Evolutionary conservation across 805 yeast genomes (phyloP).

Genomic region (Blastobotrys chiropterorum): DNA sequence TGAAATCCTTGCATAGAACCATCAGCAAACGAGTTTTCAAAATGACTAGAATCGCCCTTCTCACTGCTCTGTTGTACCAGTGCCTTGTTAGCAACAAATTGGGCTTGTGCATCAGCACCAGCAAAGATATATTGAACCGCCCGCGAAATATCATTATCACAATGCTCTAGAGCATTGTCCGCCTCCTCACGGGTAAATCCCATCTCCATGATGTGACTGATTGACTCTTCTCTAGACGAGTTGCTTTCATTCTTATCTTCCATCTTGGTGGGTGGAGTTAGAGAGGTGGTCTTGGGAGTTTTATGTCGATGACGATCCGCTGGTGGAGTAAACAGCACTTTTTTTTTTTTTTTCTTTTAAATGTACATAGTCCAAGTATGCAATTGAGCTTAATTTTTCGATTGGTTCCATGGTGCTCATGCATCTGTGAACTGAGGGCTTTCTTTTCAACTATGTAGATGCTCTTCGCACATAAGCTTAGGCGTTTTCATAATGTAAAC

Average conservation of each 20-base stretch:
- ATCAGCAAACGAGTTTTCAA: neutral
- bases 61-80: neutral
- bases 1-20: neutral
- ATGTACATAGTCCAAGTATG: no score
- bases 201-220: conserved; percentile 26
- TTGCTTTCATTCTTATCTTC: conserved; percentile 5
- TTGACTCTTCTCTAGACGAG: conserved; percentile 6
- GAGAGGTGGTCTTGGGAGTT: neutral
- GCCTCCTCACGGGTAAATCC: conserved; percentile 28
- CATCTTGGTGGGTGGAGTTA: neutral
- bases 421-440: no score
- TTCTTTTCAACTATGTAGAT: no score
- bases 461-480: no score
- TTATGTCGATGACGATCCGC: neutral
- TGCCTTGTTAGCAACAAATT: neutral
- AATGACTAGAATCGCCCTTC: neutral
- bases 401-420: no score
- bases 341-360: no score
- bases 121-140: conserved; percentile 28
- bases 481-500: no score
- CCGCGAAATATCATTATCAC: conserved; percentile 21
- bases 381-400: no score
- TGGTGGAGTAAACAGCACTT: neutral
- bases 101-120: conserved; percentile 5
- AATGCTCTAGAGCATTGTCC: conserved; percentile 19